Conservation (phyloP, 2,329 filamentous ascomycete genomes). For the Pyrenochaeta sp. region DNA sequence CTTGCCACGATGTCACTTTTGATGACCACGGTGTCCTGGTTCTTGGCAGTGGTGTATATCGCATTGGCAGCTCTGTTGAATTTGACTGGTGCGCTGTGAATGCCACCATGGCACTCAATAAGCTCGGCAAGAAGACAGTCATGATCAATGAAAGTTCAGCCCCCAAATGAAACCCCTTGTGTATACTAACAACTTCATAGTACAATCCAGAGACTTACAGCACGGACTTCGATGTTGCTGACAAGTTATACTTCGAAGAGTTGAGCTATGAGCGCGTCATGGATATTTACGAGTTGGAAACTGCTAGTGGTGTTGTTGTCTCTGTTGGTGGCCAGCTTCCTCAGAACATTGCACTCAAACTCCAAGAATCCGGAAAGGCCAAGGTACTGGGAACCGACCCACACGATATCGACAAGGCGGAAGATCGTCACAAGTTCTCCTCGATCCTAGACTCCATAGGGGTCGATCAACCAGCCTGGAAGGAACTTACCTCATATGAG, state of each 20-base stretch:
- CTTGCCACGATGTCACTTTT: slow-evolving; percentile 90
- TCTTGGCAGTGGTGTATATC: slow-evolving; percentile 93
- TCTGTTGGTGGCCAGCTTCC: slow-evolving; percentile 96
- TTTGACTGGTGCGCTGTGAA: slow-evolving; percentile 99
- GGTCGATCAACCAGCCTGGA: slow-evolving; percentile 97
- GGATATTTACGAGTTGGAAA: slow-evolving; percentile 97
- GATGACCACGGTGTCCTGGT: slow-evolving; percentile 91
- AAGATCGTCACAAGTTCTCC: slow-evolving; percentile 98
- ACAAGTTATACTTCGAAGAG: slow-evolving; percentile 96
- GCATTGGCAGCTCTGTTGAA: slow-evolving; percentile 96
- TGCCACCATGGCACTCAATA: slow-evolving; percentile 79
- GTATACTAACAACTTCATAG: slow-evolving; percentile 17
- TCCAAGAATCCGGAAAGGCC: slow-evolving; percentile 89
- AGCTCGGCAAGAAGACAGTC: slow-evolving; percentile 94
- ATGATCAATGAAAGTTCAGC: slow-evolving; percentile 81
- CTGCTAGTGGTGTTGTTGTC: slow-evolving; percentile 85
- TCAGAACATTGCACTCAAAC: slow-evolving; percentile 93
- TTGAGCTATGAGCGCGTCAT: slow-evolving; percentile 96
- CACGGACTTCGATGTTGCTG: slow-evolving; percentile 89
- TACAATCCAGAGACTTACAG: slow-evolving; percentile 82
- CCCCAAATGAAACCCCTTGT: background rate
- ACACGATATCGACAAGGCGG: slow-evolving; percentile 94
- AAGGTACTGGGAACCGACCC: slow-evolving; percentile 93
- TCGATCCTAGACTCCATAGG: slow-evolving; percentile 96
- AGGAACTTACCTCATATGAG: slow-evolving; percentile 88